Base-by-base conservation (phyloP, 495 filamentous ascomycete genomes). In the Annulohypoxylon moriforme region DNA sequence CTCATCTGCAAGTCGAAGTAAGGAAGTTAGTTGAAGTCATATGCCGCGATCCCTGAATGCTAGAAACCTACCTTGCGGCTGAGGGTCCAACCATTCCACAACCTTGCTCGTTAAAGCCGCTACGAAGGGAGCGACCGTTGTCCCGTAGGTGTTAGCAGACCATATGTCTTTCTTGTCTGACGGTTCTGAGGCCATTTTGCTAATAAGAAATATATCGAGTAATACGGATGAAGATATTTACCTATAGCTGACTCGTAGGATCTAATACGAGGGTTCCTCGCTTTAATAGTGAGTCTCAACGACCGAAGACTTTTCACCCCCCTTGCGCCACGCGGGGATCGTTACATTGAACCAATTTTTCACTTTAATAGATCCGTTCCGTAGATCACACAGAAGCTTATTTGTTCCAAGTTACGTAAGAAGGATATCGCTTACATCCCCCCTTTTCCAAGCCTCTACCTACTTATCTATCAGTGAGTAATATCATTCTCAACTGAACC, bases 81-180 rank as follows among this genome's bases (percentile, higher is more conserved):
- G 50, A 40, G 50, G 62, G 20, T 65, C 47, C 50, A 65, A 14
- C 38, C 50, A 65, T 46, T 46, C 36, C 36, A 65, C 62, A 65
- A 57, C 40, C 62, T 65, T 65, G 50, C n/a, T 46, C 33, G 61
- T 56, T 27, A 64, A 56, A 56, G 49, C 24, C 4, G 47, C 22
- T 7, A 64, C 47, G 3, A 64, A 64, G 14, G 61, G 61, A 6
- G 49, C 61, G 29, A 56, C 47, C 6, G 38, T 56, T 14, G 36
- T 65, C 2, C 50, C 24, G 3, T 65, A 65, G 4, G 49, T 24
- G 25, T 65, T 25, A 44, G 61, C 61, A 6, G 61, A 65, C 61
- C 61, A 57, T n/a, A 44, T 56, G 25, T 57, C 61, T 16, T 40
- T 47, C 50, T 57, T 57, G 24, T 55, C 42, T 4, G 9, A 24